These are phyloP conservation scores for Microbotryum silenes-acaulis DNA, from an alignment of 1,284 basidiomycete genomes.

Conservation along the genomic window DNA sequence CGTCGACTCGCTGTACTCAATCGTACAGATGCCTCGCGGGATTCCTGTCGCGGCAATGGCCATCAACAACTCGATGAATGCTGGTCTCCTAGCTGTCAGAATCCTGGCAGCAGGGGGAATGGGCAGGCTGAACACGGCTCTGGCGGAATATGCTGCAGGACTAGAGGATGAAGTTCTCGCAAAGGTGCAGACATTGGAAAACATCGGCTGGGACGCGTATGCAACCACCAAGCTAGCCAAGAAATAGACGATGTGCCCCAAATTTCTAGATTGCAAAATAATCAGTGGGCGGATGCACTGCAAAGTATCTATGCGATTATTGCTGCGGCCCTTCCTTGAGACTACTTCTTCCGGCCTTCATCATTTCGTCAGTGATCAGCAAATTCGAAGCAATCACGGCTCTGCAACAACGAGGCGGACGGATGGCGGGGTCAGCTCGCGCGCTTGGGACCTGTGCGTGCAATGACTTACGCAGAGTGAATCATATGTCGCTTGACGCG, in stretches of 20 bases:
- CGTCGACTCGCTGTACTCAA: constrained; percentile 91
- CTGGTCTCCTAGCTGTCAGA: constrained; percentile 81
- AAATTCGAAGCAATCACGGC: constrained; percentile 97
- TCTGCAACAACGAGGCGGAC: constrained; percentile 44
- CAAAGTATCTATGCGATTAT: too few relatives aligned
- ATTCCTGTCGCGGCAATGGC: constrained; percentile 96
- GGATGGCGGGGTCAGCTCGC: constrained; percentile 9
- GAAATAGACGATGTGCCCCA: constrained; percentile 6
- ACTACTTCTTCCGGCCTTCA: constrained; percentile 11
- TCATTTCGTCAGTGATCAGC: constrained; percentile 45
- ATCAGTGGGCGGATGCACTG: too few relatives aligned
- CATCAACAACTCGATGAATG: constrained; percentile 93
- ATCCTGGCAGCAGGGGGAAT: constrained; percentile 66
- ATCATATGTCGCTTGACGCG: constrained; percentile 98
- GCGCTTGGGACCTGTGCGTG: too few relatives aligned
- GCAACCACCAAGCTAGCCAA: constrained; percentile 7
- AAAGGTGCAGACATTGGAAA: constrained; percentile 70
- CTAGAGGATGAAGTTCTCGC: constrained; percentile 74
- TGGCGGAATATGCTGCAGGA: constrained; percentile 66
- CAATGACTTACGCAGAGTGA: constrained; percentile 65
- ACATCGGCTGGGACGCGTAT: constrained; percentile 82
- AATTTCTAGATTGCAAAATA: too few relatives aligned
- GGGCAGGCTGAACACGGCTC: constrained; percentile 57
- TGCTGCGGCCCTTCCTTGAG: too few relatives aligned
- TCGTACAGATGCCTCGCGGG: constrained; percentile 98